Percentiles rank a stretch among this genome's conserved stretches.
Evolutionary conservation across 495 filamentous ascomycete genomes (phyloP).

Genomic region (Halenospora varia): DNA sequence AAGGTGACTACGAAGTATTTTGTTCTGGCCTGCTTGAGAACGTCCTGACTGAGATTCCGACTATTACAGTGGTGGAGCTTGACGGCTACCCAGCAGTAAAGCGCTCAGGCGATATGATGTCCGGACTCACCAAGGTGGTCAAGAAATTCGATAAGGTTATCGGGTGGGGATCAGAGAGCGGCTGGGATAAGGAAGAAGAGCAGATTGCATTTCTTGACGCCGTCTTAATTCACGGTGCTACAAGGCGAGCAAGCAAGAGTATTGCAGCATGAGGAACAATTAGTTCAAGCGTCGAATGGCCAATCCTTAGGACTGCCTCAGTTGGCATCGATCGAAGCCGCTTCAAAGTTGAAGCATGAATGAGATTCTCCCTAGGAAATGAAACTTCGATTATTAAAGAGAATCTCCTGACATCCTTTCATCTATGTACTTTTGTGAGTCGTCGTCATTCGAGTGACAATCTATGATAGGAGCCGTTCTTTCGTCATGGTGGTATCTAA

Average conservation of each 20-base stretch:
- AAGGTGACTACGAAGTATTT: constrained; percentile 73
- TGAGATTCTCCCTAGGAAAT: background rate
- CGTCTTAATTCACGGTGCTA: constrained; percentile 14
- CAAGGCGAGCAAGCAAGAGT: constrained; percentile 12
- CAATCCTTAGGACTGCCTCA: background rate
- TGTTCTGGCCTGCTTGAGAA: constrained; percentile 51
- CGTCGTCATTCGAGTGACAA: too few relatives aligned
- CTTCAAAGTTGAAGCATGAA: background rate
- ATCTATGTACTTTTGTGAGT: too few relatives aligned
- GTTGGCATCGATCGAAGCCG: background rate
- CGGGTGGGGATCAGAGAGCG: constrained; percentile 65
- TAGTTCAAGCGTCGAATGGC: background rate
- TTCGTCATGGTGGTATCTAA: background rate
- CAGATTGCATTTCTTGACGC: constrained; percentile 17
- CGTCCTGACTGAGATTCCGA: constrained; percentile 57
- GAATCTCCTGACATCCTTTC: too few relatives aligned
- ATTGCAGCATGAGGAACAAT: constrained; percentile 4
- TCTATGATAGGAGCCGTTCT: too few relatives aligned
- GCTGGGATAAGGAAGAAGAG: constrained; percentile 49
- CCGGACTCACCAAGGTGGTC: constrained; percentile 55
- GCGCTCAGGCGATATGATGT: constrained; percentile 66
- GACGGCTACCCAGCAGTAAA: constrained; percentile 71
- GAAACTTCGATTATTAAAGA: background rate
- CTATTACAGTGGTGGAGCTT: constrained; percentile 62
- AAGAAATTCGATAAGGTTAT: constrained; percentile 48